phyloP scores from a whole-genome alignment of 345 rosid genomes.

The Brassica juncea region DNA sequence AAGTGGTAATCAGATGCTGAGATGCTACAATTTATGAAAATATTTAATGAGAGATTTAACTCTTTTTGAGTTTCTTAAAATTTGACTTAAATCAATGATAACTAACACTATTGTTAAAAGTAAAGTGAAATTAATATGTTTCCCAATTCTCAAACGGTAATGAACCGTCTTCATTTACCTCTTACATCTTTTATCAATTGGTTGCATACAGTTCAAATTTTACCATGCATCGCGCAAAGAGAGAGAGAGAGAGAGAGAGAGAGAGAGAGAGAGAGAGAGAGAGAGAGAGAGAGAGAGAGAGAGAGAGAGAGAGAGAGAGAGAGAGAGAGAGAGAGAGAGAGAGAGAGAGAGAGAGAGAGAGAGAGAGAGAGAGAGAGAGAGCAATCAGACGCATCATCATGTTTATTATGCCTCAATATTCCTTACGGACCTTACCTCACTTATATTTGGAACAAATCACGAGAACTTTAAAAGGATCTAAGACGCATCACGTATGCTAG shows the following conservation, averaged over 20 bases:
- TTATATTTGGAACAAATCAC: not conserved
- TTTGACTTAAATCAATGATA: no score
- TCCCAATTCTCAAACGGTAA: not conserved
- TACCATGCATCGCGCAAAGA: not conserved
- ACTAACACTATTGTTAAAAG: no score
- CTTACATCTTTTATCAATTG: not conserved
- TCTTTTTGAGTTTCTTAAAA: no score
- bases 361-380: not conserved
- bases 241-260: not conserved
- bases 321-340: not conserved
- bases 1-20: not conserved
- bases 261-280: not conserved
- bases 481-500: not conserved
- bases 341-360: not conserved
- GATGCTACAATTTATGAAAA: not conserved
- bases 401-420: not conserved
- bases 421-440: not conserved
- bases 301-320: not conserved
- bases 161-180: not conserved
- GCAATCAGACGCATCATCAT: not conserved
- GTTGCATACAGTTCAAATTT: not conserved
- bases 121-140: not conserved
- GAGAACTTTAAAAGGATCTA: not conserved
- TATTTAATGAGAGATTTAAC: not conserved
- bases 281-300: not conserved